Conservation (phyloP, 2,329 filamentous ascomycete species). For the Dactylella cylindrospora region DNA sequence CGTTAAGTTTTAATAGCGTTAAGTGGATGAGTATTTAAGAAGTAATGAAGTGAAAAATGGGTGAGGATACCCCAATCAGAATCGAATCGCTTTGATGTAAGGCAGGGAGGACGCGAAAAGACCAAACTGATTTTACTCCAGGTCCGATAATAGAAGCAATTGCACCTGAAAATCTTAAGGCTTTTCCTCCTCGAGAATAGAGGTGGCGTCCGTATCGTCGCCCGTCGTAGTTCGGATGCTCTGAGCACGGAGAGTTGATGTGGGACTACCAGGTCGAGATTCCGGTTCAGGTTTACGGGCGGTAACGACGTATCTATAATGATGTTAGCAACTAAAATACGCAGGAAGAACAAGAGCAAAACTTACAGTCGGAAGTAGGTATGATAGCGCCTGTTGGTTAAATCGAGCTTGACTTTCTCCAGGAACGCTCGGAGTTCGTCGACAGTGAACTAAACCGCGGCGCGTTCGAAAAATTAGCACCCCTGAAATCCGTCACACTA, state of each 20-base stretch:
- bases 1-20: no score
- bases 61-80: no score
- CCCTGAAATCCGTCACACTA: no score
- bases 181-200: slow-evolving; percentile 18
- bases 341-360: background rate
- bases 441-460: slow-evolving; percentile 15
- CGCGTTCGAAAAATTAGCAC: slow-evolving; percentile 1
- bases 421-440: slow-evolving; percentile 36
- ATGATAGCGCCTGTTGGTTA: slow-evolving; percentile 40
- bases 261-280: slow-evolving; percentile 14
- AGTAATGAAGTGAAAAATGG: no score
- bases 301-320: slow-evolving; percentile 16
- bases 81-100: no score
- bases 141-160: no score
- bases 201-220: slow-evolving; percentile 30
- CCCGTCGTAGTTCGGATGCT: slow-evolving; percentile 3
- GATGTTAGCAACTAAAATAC: background rate
- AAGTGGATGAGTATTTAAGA: no score
- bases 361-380: slow-evolving; percentile 45
- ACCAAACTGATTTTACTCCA: no score
- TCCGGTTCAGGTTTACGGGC: slow-evolving; percentile 25
- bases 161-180: no score
- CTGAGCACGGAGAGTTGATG: slow-evolving; percentile 21
- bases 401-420: slow-evolving; percentile 39
- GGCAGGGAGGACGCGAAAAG: no score